A percentile compares a stretch with the other conserved stretches of the same genome.
Conservation (phyloP, 768 basidiomycete species). For the Crucibulum laeve region DNA sequence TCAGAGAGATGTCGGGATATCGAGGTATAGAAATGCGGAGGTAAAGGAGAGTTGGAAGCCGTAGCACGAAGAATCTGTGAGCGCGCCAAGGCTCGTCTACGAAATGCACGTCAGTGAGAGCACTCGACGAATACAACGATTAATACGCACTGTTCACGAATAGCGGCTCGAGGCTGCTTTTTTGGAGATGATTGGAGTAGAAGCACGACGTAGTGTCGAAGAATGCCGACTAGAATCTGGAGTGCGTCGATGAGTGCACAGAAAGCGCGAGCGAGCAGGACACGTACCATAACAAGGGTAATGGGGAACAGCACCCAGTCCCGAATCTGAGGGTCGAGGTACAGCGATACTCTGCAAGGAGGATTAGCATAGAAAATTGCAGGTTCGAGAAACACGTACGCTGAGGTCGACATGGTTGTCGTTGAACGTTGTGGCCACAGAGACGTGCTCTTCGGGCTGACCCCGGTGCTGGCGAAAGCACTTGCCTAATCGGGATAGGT, state of each 20-base stretch:
- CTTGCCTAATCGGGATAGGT: too few species aligned
- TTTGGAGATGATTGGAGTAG: conserved; percentile 84
- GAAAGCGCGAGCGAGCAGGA: background rate
- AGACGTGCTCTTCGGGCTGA: background rate
- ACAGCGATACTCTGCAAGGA: conserved; percentile 42
- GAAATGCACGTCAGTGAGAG: background rate
- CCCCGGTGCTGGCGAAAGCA: background rate
- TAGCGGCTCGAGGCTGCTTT: conserved; percentile 67
- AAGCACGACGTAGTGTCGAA: conserved; percentile 88
- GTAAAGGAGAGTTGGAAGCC: conserved; percentile 76
- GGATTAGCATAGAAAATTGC: background rate
- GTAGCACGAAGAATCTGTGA: conserved; percentile 83
- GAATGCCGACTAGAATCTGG: conserved; percentile 88
- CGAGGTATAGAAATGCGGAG: conserved; percentile 64
- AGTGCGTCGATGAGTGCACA: background rate
- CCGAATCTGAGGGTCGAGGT: conserved; percentile 94
- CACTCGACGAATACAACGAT: background rate
- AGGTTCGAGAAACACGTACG: conserved; percentile 26
- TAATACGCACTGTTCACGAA: conserved; percentile 85
- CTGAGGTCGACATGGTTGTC: conserved; percentile 26
- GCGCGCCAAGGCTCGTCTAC: conserved; percentile 72
- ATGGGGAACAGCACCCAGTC: conserved; percentile 95
- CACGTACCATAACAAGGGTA: conserved; percentile 89
- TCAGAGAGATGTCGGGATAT: conserved; percentile 72
- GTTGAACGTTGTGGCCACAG: background rate